Conservation (phyloP, 2,329 filamentous ascomycete species). For the Fusarium proliferatum region DNA sequence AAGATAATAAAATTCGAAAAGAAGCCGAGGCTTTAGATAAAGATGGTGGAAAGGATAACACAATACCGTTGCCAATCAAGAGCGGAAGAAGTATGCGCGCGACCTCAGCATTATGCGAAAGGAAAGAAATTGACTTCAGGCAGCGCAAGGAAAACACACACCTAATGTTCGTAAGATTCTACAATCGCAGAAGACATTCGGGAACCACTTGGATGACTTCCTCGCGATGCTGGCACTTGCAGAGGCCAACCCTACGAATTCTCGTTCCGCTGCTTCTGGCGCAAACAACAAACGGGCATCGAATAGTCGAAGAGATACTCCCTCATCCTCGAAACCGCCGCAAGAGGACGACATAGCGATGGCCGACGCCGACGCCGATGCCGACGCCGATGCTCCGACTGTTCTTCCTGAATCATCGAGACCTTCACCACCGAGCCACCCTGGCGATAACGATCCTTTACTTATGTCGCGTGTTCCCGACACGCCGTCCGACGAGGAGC, state of each 20-base stretch:
- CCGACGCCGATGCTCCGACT: conserved; percentile 42
- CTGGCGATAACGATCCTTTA: conserved; percentile 66
- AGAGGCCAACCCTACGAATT: conserved; percentile 51
- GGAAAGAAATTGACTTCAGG: conserved; percentile 7
- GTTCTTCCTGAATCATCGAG: conserved; percentile 52
- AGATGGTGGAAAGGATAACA: conserved; percentile 78
- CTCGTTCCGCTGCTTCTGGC: conserved; percentile 47
- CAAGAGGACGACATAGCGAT: conserved; percentile 45
- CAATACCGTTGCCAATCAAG: conserved; percentile 75
- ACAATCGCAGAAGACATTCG: conserved; percentile 83
- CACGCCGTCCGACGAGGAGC: conserved; percentile 68
- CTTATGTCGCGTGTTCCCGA: conserved; percentile 68
- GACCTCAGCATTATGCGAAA: background rate
- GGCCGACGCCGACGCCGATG: conserved; percentile 39
- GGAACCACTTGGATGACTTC: conserved; percentile 84
- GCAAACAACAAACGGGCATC: conserved; percentile 46
- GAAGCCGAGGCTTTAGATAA: conserved; percentile 85
- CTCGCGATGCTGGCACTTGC: conserved; percentile 69
- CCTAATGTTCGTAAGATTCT: conserved; percentile 80
- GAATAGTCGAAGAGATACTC: conserved; percentile 44
- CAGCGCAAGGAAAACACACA: conserved; percentile 68
- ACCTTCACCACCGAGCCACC: conserved; percentile 53
- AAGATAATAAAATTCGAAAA: conserved; percentile 83
- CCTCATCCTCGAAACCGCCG: conserved; percentile 31
- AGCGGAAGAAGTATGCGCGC: conserved; percentile 54